Percentiles rank a stretch among this genome's conserved stretches.
phyloP scores from a whole-genome alignment of 495 filamentous ascomycete genomes.

The Parathielavia hyrcaniae region DNA sequence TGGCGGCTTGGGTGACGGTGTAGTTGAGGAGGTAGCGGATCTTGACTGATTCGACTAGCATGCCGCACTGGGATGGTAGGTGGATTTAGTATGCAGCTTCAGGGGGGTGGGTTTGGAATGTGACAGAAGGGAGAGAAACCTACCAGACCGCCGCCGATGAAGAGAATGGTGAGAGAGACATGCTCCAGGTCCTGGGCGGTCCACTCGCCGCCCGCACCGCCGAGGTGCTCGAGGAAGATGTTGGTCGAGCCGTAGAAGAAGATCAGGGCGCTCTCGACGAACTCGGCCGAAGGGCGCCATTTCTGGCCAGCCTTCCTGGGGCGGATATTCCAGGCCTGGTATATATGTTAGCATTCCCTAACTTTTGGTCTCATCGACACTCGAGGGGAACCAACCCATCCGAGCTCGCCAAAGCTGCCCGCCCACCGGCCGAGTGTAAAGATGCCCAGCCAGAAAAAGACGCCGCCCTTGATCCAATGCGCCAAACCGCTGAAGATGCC shows the following conservation, averaged over 20 bases:
- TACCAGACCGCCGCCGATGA: constrained; percentile 89
- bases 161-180: constrained; percentile 85
- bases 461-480: constrained; percentile 94
- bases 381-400: constrained; percentile 56
- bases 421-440: constrained; percentile 85
- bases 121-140: constrained; percentile 25
- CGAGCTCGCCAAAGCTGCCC: constrained; percentile 82
- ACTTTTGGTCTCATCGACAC: background rate
- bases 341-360: background rate
- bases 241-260: constrained; percentile 85
- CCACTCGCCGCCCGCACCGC: constrained; percentile 63
- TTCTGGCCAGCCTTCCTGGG: constrained; percentile 58
- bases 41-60: constrained; percentile 77
- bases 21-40: constrained; percentile 67
- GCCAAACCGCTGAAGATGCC: constrained; percentile 68
- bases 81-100: background rate
- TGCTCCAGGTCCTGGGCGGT: constrained; percentile 81
- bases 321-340: constrained; percentile 78
- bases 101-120: too few species aligned
- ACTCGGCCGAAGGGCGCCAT: constrained; percentile 73
- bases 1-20: constrained; percentile 43
- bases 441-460: constrained; percentile 93
- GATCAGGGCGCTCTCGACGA: constrained; percentile 80
- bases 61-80: constrained; percentile 56
- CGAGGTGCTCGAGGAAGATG: constrained; percentile 87